A percentile compares a stretch with the other conserved stretches of the same genome.
Evolutionary conservation across 805 yeast genomes (phyloP).

Genomic region (Ogataea degrootiae): DNA sequence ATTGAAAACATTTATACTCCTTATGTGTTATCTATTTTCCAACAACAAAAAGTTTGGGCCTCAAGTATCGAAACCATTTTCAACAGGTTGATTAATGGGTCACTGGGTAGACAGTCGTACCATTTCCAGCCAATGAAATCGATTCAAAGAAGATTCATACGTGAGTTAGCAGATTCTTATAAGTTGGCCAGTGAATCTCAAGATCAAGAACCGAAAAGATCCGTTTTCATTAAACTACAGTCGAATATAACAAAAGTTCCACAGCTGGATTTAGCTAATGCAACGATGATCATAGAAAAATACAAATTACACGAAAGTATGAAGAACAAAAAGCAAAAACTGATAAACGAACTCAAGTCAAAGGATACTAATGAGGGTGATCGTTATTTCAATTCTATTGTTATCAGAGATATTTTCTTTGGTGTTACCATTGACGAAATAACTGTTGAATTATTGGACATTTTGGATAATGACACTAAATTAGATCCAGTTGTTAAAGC

Average conservation of each 20-base stretch:
- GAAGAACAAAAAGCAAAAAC: constrained; percentile 24
- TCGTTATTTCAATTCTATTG: constrained; percentile 46
- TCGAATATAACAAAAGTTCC: constrained; percentile 34
- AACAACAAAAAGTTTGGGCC: constrained; percentile 66
- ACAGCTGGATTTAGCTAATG: constrained; percentile 40
- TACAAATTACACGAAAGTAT: constrained; percentile 24
- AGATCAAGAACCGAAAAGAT: constrained; percentile 75
- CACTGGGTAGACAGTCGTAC: constrained; percentile 34
- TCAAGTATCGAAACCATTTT: constrained; percentile 52
- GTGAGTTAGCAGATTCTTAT: constrained; percentile 57
- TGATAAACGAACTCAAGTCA: constrained; percentile 21
- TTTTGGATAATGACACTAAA: constrained; percentile 6
- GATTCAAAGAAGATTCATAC: constrained; percentile 67
- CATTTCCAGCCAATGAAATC: constrained; percentile 72
- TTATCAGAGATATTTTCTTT: constrained; percentile 46
- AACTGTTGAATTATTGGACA: constrained; percentile 27
- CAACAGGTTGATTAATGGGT: constrained; percentile 41
- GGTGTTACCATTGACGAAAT: constrained; percentile 48
- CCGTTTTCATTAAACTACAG: constrained; percentile 53
- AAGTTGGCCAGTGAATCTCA: constrained; percentile 65
- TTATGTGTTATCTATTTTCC: constrained; percentile 40
- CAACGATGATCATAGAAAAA: constrained; percentile 32
- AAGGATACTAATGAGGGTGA: constrained; percentile 16
- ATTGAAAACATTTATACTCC: constrained; percentile 40
- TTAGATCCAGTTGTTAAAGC: constrained; percentile 32